Base-by-base conservation (phyloP, 495 filamentous ascomycete genomes). In the Pseudevernia furfuracea region DNA sequence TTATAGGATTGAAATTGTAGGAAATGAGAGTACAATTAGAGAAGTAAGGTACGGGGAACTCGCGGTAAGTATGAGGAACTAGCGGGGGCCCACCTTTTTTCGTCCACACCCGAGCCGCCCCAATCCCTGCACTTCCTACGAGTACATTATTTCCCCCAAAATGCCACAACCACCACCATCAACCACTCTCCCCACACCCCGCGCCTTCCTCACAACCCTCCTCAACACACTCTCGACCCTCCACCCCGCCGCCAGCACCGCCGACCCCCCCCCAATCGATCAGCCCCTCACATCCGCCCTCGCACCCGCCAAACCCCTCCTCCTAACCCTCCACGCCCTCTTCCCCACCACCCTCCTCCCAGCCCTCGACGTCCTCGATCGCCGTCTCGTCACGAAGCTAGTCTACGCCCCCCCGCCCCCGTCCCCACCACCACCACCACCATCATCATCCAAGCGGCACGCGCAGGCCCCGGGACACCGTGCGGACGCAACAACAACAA, bases 361-460 rank as follows among this genome's bases (percentile, higher is more conserved):
- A 5, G 89, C 91, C 1, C 80, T 96, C 3, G 91, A 96, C 69
- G 79, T 96, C 2, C 80, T 96, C 7, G 92, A 96, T 70, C 80
- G 91, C 14, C 73, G 80, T 10, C 78, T 91, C 0, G 85, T 94
- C 19, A 84, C 76, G 30, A 75, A 74, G 0, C 71, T 80, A 37
- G 30, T 41, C 32, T 48, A 58, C 46, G 23, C 36, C 38, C 59
- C 23, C 0, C 10, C 37, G 37, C 0, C 37, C 6, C 9, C 69
- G n/a, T n/a, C n/a, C n/a, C n/a, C n/a, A n/a, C n/a, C n/a, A n/a
- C n/a, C n/a, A n/a, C n/a, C n/a, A n/a, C n/a, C n/a, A n/a, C n/a
- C n/a, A n/a, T n/a, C n/a, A n/a, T n/a, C n/a, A n/a, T n/a, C n/a
- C n/a, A n/a, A n/a, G n/a, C n/a, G n/a, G n/a, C n/a, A n/a, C n/a